Evolutionary conservation across 2,329 filamentous ascomycete genomes (phyloP).

Genomic region (Huntiella decipiens): DNA sequence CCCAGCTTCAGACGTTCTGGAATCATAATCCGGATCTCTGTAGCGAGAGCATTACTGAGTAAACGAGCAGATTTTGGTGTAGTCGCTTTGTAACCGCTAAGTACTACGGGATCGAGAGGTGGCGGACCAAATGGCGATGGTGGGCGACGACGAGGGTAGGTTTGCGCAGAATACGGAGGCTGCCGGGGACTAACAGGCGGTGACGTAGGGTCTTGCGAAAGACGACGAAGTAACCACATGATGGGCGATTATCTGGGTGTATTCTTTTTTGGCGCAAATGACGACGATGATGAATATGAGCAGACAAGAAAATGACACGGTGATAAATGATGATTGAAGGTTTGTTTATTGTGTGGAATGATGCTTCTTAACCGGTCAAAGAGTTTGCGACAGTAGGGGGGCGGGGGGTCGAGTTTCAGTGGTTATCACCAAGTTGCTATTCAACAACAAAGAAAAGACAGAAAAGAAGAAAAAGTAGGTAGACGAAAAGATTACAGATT

Average conservation of each 20-base stretch:
- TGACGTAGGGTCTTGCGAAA: slow-evolving; percentile 8
- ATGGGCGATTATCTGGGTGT: neutral
- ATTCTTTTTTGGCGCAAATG: too few species aligned
- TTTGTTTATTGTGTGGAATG: too few species aligned
- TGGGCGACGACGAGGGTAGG: slow-evolving; percentile 26
- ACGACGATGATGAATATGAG: too few species aligned
- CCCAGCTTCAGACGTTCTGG: slow-evolving; percentile 73
- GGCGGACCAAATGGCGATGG: slow-evolving; percentile 72
- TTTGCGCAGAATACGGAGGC: neutral
- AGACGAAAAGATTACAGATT: neutral
- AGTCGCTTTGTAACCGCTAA: slow-evolving; percentile 44
- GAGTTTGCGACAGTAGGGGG: too few species aligned
- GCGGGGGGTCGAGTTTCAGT: too few species aligned
- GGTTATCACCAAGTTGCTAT: too few species aligned
- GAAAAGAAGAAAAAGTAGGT: neutral
- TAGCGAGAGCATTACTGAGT: slow-evolving; percentile 55
- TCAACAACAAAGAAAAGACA: neutral
- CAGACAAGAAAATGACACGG: too few species aligned
- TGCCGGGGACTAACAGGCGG: slow-evolving; percentile 14
- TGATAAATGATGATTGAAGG: too few species aligned
- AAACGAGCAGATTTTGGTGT: slow-evolving; percentile 44
- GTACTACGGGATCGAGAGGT: slow-evolving; percentile 60
- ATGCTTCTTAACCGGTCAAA: too few species aligned
- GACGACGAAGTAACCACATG: slow-evolving; percentile 11
- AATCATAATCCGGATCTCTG: slow-evolving; percentile 80